These are phyloP conservation scores for Penicillium rolfsii DNA, from an alignment of 2,329 filamentous ascomycete species.

Conservation along the genomic window DNA sequence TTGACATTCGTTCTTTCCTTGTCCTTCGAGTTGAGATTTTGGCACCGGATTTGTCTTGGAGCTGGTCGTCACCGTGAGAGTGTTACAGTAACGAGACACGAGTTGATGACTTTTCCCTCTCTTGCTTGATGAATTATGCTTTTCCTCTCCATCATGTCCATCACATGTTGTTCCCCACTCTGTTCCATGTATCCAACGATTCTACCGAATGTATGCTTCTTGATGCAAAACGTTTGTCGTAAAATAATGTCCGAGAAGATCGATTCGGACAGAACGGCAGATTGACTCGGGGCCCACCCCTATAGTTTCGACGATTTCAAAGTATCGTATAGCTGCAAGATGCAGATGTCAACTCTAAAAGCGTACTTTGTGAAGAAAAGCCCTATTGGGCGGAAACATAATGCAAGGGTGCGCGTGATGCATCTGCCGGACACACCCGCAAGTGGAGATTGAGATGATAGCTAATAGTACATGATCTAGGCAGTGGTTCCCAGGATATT, in stretches of 20 bases:
- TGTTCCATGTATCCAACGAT: slow-evolving; percentile 15
- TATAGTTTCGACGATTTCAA: background rate
- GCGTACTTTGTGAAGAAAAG: background rate
- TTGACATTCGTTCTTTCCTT: slow-evolving; percentile 14
- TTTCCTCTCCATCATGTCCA: slow-evolving; percentile 14
- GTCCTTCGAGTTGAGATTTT: slow-evolving; percentile 15
- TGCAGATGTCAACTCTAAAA: slow-evolving; percentile 2
- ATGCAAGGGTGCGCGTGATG: slow-evolving; percentile 16
- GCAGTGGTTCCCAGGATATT: background rate
- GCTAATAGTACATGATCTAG: slow-evolving; percentile 26
- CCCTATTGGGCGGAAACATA: slow-evolving; percentile 3
- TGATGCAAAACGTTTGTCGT: background rate
- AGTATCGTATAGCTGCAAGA: background rate
- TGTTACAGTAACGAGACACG: slow-evolving; percentile 29
- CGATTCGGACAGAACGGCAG: background rate
- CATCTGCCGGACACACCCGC: slow-evolving; percentile 9
- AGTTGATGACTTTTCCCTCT: slow-evolving; percentile 23
- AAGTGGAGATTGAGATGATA: slow-evolving; percentile 8
- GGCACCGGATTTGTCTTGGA: slow-evolving; percentile 1
- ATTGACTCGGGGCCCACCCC: background rate
- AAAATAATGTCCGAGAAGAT: background rate
- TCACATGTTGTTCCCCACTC: slow-evolving; percentile 12
- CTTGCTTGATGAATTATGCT: background rate
- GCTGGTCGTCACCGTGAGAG: slow-evolving; percentile 16
- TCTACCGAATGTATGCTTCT: slow-evolving; percentile 9